Evolutionary conservation across 768 basidiomycete species (phyloP), one percentile per base, ranked within the genome.

Genomic region (Phallus indusiatus): DNA sequence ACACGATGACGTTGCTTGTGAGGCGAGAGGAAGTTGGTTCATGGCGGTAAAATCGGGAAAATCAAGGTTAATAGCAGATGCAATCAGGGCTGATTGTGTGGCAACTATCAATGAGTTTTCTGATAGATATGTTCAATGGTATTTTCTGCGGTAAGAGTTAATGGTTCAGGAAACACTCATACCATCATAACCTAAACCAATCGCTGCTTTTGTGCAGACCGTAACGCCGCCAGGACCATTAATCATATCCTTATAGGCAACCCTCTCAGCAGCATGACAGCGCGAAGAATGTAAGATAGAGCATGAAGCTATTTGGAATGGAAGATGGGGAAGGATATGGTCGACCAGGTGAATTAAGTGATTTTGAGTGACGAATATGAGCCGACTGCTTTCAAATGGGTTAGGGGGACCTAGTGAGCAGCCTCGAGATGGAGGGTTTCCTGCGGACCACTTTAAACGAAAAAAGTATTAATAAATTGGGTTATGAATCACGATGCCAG

Each of bases 321-420:
- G 50, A 78, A 72, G 16, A 79, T 80, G 48, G 82, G 67, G 64
- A 80, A 83, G 67, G 76, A 81, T 50, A 84, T 66, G 53, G 80
- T 75, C 18, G 8, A 58, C 56, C 1, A 58, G 20, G 14, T 58
- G 56, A 2, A 84, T 70, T 35, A 75, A 76, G 53, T 83, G 81
- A 57, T 81, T 76, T 69, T 87, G 80, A 0, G 85, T 86, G 16
- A 89, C 81, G 12, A 87, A 72, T 11, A 86, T 62, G 47, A 89
- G 72, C 8, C 79, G 78, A n/a, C 80, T 78, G 51, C 73, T 74
- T 17, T 80, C 76, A 1, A 81, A 68, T 4, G 80, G 81, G 17
- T 78, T 76, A 10, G 63, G 63, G 17, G 86, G 85, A 1, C 88
- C 87, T 34, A 78, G 75, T 4, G 73, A 71, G 50, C 85, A 83